Conservation (phyloP, 2,329 filamentous ascomycete species). For the Rhynchosporium secalis region DNA sequence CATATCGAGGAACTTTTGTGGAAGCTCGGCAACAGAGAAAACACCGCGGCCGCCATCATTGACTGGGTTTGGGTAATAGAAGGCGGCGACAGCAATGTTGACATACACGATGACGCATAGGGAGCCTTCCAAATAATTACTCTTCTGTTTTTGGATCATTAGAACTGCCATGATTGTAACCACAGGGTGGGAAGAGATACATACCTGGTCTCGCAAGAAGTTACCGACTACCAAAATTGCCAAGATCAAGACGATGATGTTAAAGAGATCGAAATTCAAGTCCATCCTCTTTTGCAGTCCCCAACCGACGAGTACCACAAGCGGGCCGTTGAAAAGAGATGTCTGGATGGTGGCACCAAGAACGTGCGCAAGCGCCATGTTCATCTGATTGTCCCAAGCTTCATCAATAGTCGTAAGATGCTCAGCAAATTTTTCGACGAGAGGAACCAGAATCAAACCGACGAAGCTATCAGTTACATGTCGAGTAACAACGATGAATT, state of each 20-base stretch:
- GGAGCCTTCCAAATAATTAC: constrained; percentile 84
- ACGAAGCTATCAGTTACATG: constrained; percentile 59
- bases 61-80: constrained; percentile 53
- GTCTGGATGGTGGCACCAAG: constrained; percentile 88
- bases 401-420: constrained; percentile 83
- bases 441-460: constrained; percentile 74
- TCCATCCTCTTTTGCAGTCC: constrained; percentile 69
- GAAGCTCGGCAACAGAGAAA: background rate
- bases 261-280: constrained; percentile 84
- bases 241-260: constrained; percentile 77
- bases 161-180: too few relatives aligned
- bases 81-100: constrained; percentile 59
- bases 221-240: constrained; percentile 85
- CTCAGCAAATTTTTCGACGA: constrained; percentile 85
- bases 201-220: constrained; percentile 72
- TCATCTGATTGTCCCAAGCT: constrained; percentile 80
- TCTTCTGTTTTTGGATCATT: constrained; percentile 51
- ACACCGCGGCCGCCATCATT: background rate
- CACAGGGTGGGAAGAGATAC: too few relatives aligned
- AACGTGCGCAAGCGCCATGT: constrained; percentile 82
- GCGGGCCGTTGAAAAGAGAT: constrained; percentile 80
- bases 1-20: constrained; percentile 3
- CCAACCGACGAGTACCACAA: constrained; percentile 84
- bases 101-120: constrained; percentile 71
- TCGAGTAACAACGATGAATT: constrained; percentile 54